Base-by-base conservation (phyloP, 2,329 filamentous ascomycete species). In the Ophiostoma perfectum region DNA sequence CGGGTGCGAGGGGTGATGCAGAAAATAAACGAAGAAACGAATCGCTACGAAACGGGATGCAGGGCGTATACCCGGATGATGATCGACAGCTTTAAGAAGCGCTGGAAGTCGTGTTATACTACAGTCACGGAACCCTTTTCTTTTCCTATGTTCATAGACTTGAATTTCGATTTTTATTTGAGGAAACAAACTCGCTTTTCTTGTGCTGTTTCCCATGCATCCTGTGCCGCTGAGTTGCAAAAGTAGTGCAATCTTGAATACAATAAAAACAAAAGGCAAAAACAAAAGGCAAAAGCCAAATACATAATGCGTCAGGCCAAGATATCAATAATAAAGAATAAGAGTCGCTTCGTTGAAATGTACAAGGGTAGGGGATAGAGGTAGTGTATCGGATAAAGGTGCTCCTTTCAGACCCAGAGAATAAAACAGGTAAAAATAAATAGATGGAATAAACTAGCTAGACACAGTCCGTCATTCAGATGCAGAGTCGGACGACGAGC, bases 281-380 rank as follows among this genome's bases (percentile, higher is more conserved):
- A 14, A 52, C 4, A 66, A 41, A 18, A 27, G 16, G 8, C 12
- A 66, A 55, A 12, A 39, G 8, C 18, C 27, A 66, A 7, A 27
- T 27, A 27, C 27, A 27, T 27, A 27, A 27, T 27, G 27, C 1
- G 27, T 27, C 27, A 27, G 11, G 12, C 16, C 38, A 55, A 66
- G 47, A 38, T 6, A 39, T 27, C 42, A 52, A 66, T 42, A 64
- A 36, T 41, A 64, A 41, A 44, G 44, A 18, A 38, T 6, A 8
- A 63, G 8, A 47, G 18, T 64, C 39, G 62, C 62, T 64, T 47
- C 55, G 55, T 60, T 60, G 9, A 58, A 52, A 60, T 39, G 55
- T 60, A 60, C 55, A 60, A n/a, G 16, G 5, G 16, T 55, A n/a
- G 9, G 9, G 27, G 4, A 60, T 36, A 5, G 27, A 27, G 27